Percentiles rank a stretch among this genome's conserved stretches.
phyloP scores from a whole-genome alignment of 768 basidiomycete genomes.

The Cantharellus anzutake region DNA sequence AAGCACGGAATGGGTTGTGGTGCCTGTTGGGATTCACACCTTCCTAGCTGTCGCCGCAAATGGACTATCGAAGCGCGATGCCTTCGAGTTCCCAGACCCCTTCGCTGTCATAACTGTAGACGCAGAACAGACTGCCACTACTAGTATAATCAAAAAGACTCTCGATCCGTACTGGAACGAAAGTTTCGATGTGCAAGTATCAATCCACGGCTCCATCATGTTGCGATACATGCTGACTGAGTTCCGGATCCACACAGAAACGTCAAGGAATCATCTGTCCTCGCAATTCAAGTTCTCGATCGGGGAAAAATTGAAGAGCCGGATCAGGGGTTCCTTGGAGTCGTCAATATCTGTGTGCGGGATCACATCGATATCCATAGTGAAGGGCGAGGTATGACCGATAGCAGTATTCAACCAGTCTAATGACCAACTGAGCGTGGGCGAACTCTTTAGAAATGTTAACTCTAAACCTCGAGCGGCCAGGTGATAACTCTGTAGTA shows the following conservation, averaged over 20 bases:
- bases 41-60: slow-evolving; percentile 81
- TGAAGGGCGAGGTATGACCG: slow-evolving; percentile 69
- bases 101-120: slow-evolving; percentile 98
- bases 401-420: neutral
- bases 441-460: slow-evolving; percentile 56
- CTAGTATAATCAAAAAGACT: slow-evolving; percentile 91
- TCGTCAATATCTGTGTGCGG: slow-evolving; percentile 85
- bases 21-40: neutral
- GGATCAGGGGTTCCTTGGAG: slow-evolving; percentile 95
- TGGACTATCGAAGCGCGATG: slow-evolving; percentile 82
- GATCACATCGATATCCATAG: slow-evolving; percentile 83
- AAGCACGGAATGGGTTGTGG: neutral
- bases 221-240: neutral
- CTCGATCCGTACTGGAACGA: slow-evolving; percentile 96
- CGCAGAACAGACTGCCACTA: slow-evolving; percentile 92
- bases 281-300: slow-evolving; percentile 97
- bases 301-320: slow-evolving; percentile 97
- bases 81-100: slow-evolving; percentile 90
- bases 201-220: neutral
- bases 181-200: slow-evolving; percentile 81
- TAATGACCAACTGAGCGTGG: neutral
- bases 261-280: slow-evolving; percentile 93
- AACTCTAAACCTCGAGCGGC: slow-evolving; percentile 90
- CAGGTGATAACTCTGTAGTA: slow-evolving; percentile 95
- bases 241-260: slow-evolving; percentile 29